phyloP scores from a whole-genome alignment of 306 rosid species.

The Pueraria montana region DNA sequence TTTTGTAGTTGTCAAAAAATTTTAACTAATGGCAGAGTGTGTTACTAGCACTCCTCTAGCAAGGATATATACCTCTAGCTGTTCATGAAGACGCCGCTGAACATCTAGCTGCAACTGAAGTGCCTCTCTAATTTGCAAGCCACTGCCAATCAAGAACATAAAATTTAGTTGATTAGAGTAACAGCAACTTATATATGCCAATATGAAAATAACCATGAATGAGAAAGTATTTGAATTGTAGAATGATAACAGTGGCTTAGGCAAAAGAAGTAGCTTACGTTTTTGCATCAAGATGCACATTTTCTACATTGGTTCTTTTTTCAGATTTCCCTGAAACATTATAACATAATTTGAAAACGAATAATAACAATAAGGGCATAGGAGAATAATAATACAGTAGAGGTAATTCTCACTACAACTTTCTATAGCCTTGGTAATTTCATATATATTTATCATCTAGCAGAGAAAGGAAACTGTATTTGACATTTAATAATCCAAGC shows the following conservation, averaged over 20 bases:
- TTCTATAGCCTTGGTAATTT: not conserved
- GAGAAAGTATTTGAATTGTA: not conserved
- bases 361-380: not conserved
- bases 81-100: constrained; percentile 92
- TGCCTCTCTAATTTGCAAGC: constrained; percentile 85
- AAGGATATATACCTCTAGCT: constrained; percentile 76
- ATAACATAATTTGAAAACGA: constrained; percentile 3
- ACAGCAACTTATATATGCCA: not conserved
- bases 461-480: not conserved
- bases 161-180: not conserved
- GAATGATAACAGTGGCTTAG: not conserved
- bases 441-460: not conserved
- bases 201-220: constrained; percentile 18
- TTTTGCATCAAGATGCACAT: constrained; percentile 67
- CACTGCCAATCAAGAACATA: constrained; percentile 57
- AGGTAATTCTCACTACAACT: not conserved
- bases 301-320: constrained; percentile 54
- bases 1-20: too few relatives aligned
- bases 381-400: not conserved
- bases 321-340: constrained; percentile 77
- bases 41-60: not conserved
- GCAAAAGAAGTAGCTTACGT: constrained; percentile 58
- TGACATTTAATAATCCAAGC: constrained; percentile 7
- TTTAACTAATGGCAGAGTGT: too few relatives aligned
- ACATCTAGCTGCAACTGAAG: constrained; percentile 91